These are phyloP conservation scores for Paramecium caudatum DNA, from an alignment of 73 alveolate species.

Conservation along the genomic window DNA sequence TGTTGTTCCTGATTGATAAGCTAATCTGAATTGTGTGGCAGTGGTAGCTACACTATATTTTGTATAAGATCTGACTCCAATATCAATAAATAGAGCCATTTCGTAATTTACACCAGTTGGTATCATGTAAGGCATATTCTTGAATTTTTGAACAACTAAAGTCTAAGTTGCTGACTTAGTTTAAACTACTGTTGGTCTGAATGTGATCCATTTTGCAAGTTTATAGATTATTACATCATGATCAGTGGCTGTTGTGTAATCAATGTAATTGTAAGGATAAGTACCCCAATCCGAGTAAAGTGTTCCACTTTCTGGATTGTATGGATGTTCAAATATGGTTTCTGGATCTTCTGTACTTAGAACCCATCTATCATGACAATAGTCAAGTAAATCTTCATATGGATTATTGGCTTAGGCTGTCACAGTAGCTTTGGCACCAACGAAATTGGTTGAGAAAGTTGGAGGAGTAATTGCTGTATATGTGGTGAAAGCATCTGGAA, in stretches of 20 bases:
- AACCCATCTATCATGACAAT: constrained; percentile 68
- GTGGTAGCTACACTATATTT: background rate
- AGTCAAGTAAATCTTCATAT: background rate
- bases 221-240: constrained; percentile 52
- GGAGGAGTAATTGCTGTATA: constrained; percentile 10
- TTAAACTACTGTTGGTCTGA: constrained; percentile 2
- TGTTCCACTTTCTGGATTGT: constrained; percentile 60
- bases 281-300: constrained; percentile 48
- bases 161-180: constrained; percentile 49
- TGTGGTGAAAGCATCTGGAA: constrained; percentile 51
- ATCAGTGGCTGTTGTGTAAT: constrained; percentile 5
- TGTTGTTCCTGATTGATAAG: background rate
- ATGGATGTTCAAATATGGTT: constrained; percentile 65
- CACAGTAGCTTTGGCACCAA: constrained; percentile 62
- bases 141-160: constrained; percentile 42
- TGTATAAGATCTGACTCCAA: constrained; percentile 39
- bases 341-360: constrained; percentile 37
- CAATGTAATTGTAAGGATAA: background rate
- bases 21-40: background rate
- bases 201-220: constrained; percentile 64
- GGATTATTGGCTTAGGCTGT: constrained; percentile 42
- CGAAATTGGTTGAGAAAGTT: constrained; percentile 17
- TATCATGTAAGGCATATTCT: constrained; percentile 70
- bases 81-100: constrained; percentile 1
- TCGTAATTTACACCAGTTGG: constrained; percentile 69